Evolutionary conservation across 2,329 filamentous ascomycete genomes (phyloP).

Genomic region (Neofusicoccum umdonicola): DNA sequence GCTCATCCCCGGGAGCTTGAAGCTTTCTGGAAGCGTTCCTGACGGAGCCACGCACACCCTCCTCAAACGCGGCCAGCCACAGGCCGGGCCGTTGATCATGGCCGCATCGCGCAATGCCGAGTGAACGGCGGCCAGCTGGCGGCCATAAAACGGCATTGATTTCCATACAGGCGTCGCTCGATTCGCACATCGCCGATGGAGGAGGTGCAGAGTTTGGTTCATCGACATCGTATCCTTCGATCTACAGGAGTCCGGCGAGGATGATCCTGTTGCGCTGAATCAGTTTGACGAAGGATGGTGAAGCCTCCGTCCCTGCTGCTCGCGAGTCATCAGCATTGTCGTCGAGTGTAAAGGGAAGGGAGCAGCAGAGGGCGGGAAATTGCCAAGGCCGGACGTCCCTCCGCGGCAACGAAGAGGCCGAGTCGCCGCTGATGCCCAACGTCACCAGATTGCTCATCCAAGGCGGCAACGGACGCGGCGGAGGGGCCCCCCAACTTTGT

Average conservation of each 20-base stretch:
- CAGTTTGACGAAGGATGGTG: background rate
- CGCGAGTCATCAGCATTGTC: background rate
- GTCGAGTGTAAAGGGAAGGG: background rate
- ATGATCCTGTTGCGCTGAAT: slow-evolving; percentile 4
- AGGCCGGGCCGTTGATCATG: background rate
- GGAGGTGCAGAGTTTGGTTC: background rate
- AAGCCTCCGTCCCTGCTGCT: background rate
- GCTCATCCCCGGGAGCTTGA: background rate
- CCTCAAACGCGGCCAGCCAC: background rate
- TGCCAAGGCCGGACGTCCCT: slow-evolving; percentile 5
- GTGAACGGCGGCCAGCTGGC: background rate
- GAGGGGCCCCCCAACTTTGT: background rate
- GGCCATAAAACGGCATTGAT: background rate
- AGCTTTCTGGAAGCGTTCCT: slow-evolving; percentile 14
- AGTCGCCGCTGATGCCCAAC: slow-evolving; percentile 8
- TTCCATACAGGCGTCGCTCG: background rate
- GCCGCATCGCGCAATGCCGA: slow-evolving; percentile 9
- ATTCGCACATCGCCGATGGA: background rate
- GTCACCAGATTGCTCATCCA: background rate
- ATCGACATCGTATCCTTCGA: background rate
- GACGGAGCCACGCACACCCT: slow-evolving; percentile 1
- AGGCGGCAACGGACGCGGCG: background rate
- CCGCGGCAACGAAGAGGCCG: background rate
- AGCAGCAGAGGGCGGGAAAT: slow-evolving; percentile 3
- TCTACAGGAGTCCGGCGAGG: slow-evolving; percentile 5